These are phyloP conservation scores for Marasmius oreades DNA, from an alignment of 1,284 basidiomycete species.

Conservation along the genomic window DNA sequence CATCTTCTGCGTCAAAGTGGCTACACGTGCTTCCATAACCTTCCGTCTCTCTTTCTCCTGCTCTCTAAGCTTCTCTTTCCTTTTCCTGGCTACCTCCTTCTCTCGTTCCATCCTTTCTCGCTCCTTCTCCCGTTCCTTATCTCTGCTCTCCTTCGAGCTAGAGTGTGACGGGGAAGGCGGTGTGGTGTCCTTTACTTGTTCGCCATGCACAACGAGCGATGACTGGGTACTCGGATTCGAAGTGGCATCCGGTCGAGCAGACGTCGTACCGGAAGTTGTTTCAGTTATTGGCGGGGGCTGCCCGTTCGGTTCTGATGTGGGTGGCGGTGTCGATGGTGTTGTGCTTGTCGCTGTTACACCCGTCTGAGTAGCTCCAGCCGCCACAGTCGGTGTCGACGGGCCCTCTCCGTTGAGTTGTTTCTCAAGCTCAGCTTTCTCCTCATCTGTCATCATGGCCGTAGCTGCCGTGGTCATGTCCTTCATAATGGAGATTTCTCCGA, in stretches of 20 bases:
- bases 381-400: slow-evolving; percentile 16
- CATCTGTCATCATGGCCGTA: slow-evolving; percentile 83
- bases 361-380: slow-evolving; percentile 15
- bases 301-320: slow-evolving; percentile 8
- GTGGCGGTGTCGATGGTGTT: slow-evolving; percentile 2
- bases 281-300: slow-evolving; percentile 7
- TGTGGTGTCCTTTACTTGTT: not conserved
- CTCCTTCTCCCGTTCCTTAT: slow-evolving; percentile 49
- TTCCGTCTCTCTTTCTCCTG: slow-evolving; percentile 78
- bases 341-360: slow-evolving; percentile 1
- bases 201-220: slow-evolving; percentile 12
- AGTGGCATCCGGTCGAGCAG: slow-evolving; percentile 7
- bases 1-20: slow-evolving; percentile 72
- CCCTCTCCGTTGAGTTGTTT: slow-evolving; percentile 54
- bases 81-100: slow-evolving; percentile 32
- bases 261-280: slow-evolving; percentile 6
- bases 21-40: slow-evolving; percentile 76
- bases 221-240: slow-evolving; percentile 3
- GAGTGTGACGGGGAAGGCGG: slow-evolving; percentile 18
- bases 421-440: slow-evolving; percentile 88
- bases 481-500: slow-evolving; percentile 91
- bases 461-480: slow-evolving; percentile 84
- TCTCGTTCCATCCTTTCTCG: slow-evolving; percentile 80
- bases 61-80: slow-evolving; percentile 65
- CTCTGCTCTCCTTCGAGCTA: slow-evolving; percentile 18